Percentiles rank a stretch among this genome's conserved stretches.
phyloP scores from a whole-genome alignment of 2,329 filamentous ascomycete genomes.

The Exophiala oligosperma region DNA sequence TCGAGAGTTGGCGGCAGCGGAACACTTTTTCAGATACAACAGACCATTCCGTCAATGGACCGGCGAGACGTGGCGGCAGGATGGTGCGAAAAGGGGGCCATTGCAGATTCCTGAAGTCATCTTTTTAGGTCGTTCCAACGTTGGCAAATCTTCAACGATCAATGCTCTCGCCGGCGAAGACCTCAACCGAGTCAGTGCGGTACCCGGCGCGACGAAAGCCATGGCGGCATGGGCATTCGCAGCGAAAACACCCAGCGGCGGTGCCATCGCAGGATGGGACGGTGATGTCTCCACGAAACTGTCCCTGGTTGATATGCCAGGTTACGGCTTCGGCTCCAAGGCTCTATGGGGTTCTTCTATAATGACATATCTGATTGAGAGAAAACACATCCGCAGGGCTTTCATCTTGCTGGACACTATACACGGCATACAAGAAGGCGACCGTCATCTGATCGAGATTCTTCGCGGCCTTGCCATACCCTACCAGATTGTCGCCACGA shows the following conservation, averaged over 20 bases:
- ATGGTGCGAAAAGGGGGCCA: conserved; percentile 39
- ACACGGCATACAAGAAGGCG: conserved; percentile 64
- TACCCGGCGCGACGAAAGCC: conserved; percentile 61
- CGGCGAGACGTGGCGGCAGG: conserved; percentile 59
- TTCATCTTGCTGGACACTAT: conserved; percentile 66
- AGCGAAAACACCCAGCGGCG: conserved; percentile 38
- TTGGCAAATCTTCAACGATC: conserved; percentile 67
- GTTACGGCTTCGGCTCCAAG: conserved; percentile 64
- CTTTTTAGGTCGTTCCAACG: conserved; percentile 69
- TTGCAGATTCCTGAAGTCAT: conserved; percentile 58
- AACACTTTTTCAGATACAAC: conserved; percentile 47
- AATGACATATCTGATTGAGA: conserved; percentile 64
- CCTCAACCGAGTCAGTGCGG: conserved; percentile 34
- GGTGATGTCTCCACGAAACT: conserved; percentile 44
- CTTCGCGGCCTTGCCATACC: conserved; percentile 58
- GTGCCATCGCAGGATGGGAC: conserved; percentile 30
- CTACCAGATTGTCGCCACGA: conserved; percentile 67
- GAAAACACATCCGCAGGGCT: conserved; percentile 62
- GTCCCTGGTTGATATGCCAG: conserved; percentile 69
- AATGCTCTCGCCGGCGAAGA: conserved; percentile 58
- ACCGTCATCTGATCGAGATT: conserved; percentile 57
- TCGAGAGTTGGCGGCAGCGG: conserved; percentile 43
- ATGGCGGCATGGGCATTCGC: conserved; percentile 68
- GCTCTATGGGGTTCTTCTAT: conserved; percentile 66
- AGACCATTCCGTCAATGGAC: conserved; percentile 60